A percentile compares a stretch with the other conserved stretches of the same genome.
Evolutionary conservation across 2,329 filamentous ascomycete species (phyloP).

Genomic region (Penicillium sp.): DNA sequence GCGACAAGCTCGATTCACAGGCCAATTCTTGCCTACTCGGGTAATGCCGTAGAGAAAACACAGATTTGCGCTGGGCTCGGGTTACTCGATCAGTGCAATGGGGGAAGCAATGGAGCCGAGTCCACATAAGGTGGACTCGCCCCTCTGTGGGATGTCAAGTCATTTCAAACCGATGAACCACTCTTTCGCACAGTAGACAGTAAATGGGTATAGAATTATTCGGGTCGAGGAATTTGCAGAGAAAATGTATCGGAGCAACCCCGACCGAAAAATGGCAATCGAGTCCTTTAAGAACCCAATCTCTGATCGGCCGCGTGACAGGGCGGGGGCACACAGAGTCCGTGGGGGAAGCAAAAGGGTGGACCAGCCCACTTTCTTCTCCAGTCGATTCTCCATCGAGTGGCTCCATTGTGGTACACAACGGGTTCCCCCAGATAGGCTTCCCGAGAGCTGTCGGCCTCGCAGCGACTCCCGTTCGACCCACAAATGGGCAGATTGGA

Average conservation of each 20-base stretch:
- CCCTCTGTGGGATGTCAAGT: background rate
- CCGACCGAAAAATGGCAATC: background rate
- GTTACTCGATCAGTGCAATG: constrained; percentile 23
- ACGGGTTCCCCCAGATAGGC: constrained; percentile 30
- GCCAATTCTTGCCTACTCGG: constrained; percentile 12
- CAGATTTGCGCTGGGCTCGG: constrained; percentile 13
- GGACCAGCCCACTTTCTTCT: constrained; percentile 1
- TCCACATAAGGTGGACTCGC: background rate
- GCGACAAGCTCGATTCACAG: background rate
- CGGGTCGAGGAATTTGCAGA: no score
- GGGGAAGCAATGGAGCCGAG: background rate
- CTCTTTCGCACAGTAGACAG: background rate
- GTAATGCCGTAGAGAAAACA: constrained; percentile 9
- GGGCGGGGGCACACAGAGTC: background rate
- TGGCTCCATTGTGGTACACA: background rate
- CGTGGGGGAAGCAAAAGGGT: background rate
- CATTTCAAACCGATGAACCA: background rate
- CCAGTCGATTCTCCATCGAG: constrained; percentile 10
- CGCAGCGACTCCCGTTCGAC: background rate
- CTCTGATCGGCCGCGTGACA: constrained; percentile 19
- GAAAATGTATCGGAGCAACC: background rate
- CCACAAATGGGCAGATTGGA: constrained; percentile 1
- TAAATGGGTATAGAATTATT: no score
- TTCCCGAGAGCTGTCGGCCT: constrained; percentile 20
- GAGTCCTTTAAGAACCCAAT: constrained; percentile 7